A percentile compares a stretch with the other conserved stretches of the same genome.
phyloP scores from a whole-genome alignment of 108 stramenopile genomes.

The Cylindrotheca closterium region DNA sequence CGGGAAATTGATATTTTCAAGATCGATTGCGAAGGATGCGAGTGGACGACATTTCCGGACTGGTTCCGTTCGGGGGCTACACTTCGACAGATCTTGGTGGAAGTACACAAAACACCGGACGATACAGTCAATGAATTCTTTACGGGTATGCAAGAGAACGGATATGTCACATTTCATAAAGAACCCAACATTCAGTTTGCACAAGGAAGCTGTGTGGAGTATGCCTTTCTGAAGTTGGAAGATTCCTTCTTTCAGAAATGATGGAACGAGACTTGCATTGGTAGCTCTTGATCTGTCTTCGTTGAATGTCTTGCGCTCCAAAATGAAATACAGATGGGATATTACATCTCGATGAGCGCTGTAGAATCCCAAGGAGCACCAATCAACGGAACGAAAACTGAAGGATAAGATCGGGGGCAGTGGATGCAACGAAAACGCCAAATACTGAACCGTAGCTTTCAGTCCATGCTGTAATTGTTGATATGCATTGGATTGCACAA shows the following conservation, averaged over 20 bases:
- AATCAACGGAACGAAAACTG: no score
- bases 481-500: no score
- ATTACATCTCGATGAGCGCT: no score
- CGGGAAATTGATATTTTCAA: slow-evolving; percentile 56
- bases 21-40: slow-evolving; percentile 54
- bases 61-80: slow-evolving; percentile 19
- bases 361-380: no score
- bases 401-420: no score
- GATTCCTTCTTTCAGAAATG: slow-evolving; percentile 21
- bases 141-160: slow-evolving; percentile 28
- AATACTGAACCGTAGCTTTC: no score
- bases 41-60: slow-evolving; percentile 35
- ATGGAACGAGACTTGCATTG: no score
- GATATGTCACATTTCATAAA: slow-evolving; percentile 55
- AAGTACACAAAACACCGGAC: slow-evolving; percentile 3
- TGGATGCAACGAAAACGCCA: no score
- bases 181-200: slow-evolving; percentile 39
- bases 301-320: no score
- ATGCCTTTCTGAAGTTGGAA: slow-evolving; percentile 24
- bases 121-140: slow-evolving; percentile 11
- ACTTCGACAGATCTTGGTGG: slow-evolving; percentile 6
- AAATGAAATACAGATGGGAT: no score
- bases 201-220: slow-evolving; percentile 22
- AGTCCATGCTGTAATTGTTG: no score
- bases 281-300: no score